Evolutionary conservation across 257 asterid genomes (phyloP).

Genomic region (Capsicum chinense): DNA sequence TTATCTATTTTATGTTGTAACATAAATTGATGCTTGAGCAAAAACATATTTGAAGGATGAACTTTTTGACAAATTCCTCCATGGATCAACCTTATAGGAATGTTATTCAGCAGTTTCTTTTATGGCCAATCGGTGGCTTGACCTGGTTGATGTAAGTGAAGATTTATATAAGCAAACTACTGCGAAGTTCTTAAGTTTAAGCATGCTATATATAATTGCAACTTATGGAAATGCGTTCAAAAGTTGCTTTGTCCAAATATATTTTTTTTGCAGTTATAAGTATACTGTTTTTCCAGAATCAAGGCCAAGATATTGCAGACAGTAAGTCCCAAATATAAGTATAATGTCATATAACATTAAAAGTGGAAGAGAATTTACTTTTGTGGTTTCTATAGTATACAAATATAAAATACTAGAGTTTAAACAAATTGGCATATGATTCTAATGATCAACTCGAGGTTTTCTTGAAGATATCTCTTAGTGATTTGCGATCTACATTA

Average conservation of each 20-base stretch:
- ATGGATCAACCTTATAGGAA: conserved; percentile 86
- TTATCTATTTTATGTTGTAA: conserved; percentile 10
- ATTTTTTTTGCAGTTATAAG: conserved; percentile 25
- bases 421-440: no score
- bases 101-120: conserved; percentile 94
- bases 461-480: no score
- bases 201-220: conserved; percentile 5
- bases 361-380: no score
- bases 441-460: no score
- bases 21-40: conserved; percentile 32
- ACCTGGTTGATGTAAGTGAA: conserved; percentile 88
- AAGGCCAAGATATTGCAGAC: conserved; percentile 91
- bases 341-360: no score
- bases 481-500: no score
- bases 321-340: conserved; percentile 52
- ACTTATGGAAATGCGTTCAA: conserved; percentile 4
- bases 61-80: conserved; percentile 92
- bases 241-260: conserved; percentile 18
- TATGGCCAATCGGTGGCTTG: conserved; percentile 98
- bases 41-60: conserved; percentile 72
- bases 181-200: conserved; percentile 12
- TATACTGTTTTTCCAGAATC: conserved; percentile 65
- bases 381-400: no score
- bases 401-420: no score
- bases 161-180: not conserved